These are phyloP conservation scores for Ilyonectria mors-panacis DNA, from an alignment of 2,329 filamentous ascomycete genomes.

Conservation along the genomic window DNA sequence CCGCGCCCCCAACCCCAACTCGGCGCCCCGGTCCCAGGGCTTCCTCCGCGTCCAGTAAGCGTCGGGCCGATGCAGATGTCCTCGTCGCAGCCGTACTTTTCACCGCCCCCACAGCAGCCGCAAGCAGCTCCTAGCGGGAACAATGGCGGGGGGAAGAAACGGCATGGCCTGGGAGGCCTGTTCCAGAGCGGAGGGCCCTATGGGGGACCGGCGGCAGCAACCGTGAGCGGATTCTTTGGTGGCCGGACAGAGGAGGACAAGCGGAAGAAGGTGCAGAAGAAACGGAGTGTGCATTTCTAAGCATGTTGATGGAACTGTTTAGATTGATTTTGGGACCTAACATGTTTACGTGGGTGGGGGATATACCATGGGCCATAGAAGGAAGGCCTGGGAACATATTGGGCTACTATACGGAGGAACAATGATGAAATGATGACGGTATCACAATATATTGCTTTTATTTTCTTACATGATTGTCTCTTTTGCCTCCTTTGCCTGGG, in stretches of 20 bases:
- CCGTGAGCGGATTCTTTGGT: conserved; percentile 62
- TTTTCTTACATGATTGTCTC: neutral
- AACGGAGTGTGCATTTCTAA: conserved; percentile 64
- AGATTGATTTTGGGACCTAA: conserved; percentile 7
- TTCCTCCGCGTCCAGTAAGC: conserved; percentile 64
- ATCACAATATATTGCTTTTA: neutral
- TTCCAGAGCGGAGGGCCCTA: conserved; percentile 50
- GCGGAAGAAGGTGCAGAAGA: conserved; percentile 62
- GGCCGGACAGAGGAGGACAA: conserved; percentile 55
- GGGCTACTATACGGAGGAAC: conserved; percentile 4
- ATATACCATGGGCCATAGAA: conserved; percentile 44
- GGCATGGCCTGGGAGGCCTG: conserved; percentile 49
- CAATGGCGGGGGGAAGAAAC: conserved; percentile 42
- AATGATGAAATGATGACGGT: conserved; percentile 24
- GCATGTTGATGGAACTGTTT: neutral
- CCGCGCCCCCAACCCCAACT: conserved; percentile 49
- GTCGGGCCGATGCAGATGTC: conserved; percentile 56
- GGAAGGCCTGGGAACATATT: conserved; percentile 24
- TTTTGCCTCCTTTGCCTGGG: too few relatives aligned
- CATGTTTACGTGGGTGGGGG: conserved; percentile 33
- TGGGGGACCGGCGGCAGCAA: conserved; percentile 59
- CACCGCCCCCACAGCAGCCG: conserved; percentile 43
- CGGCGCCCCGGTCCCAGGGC: conserved; percentile 36
- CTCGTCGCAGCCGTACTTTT: conserved; percentile 40
- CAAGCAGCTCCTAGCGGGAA: conserved; percentile 34